Conservation (phyloP, 192 early-diverging fungal genomes). For the Entomortierella chlamydospora region DNA sequence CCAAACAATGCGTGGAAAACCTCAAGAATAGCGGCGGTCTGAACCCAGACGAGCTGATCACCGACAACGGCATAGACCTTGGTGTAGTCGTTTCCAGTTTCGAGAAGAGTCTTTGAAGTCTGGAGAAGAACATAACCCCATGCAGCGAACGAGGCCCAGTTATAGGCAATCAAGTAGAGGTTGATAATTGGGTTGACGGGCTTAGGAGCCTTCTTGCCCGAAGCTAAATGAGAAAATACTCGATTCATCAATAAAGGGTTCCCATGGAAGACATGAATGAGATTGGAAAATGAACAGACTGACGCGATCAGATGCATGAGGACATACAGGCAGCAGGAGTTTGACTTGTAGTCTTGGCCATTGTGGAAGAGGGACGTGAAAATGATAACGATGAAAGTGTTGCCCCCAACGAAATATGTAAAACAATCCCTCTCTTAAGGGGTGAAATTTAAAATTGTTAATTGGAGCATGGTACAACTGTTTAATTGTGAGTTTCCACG, state of each 20-base stretch:
- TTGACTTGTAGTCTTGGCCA: conserved; percentile 37
- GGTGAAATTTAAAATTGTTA: too few relatives aligned
- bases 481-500: too few relatives aligned
- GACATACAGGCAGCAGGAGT: conserved; percentile 26
- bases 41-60: conserved; percentile 73
- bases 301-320: too few relatives aligned
- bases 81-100: conserved; percentile 64
- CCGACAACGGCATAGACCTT: conserved; percentile 75
- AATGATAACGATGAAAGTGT: background rate
- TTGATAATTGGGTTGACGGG: conserved; percentile 54
- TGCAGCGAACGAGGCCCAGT: conserved; percentile 80
- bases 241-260: background rate
- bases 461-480: too few relatives aligned
- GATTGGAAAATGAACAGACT: background rate
- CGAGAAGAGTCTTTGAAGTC: conserved; percentile 63
- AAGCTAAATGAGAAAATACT: conserved; percentile 9
- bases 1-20: conserved; percentile 69
- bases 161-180: conserved; percentile 88
- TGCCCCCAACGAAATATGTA: background rate
- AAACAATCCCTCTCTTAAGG: too few relatives aligned
- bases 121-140: conserved; percentile 82
- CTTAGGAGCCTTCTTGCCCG: conserved; percentile 47
- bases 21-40: conserved; percentile 88
- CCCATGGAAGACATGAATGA: background rate
- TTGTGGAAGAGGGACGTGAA: conserved; percentile 8